Conservation (phyloP, 2,329 filamentous ascomycete species). For the Neonectria ditissima region DNA sequence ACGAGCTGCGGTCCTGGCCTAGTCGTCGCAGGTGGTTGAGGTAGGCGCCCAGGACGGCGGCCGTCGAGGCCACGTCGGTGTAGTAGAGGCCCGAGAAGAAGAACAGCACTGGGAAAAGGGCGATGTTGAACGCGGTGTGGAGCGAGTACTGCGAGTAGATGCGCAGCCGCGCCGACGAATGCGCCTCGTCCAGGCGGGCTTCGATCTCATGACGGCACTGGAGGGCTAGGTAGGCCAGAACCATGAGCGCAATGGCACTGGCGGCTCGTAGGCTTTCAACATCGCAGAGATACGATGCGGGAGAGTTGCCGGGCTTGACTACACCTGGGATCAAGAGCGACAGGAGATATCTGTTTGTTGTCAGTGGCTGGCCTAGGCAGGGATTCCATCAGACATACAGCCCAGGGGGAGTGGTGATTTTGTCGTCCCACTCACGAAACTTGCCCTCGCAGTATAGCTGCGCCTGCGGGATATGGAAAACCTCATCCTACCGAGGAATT, state of each 20-base stretch:
- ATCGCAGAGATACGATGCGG: slow-evolving; percentile 42
- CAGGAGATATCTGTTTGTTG: slow-evolving; percentile 57
- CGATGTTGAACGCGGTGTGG: slow-evolving; percentile 81
- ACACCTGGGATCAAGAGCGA: slow-evolving; percentile 50
- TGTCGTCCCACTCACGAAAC: slow-evolving; percentile 89
- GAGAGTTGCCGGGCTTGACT: slow-evolving; percentile 23
- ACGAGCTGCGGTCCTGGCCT: slow-evolving; percentile 46
- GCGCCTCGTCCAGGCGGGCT: slow-evolving; percentile 50
- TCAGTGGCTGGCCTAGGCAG: slow-evolving; percentile 15
- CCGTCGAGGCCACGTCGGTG: slow-evolving; percentile 87
- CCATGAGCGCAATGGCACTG: slow-evolving; percentile 56
- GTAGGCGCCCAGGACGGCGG: slow-evolving; percentile 79
- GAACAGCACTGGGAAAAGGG: slow-evolving; percentile 89
- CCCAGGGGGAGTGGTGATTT: slow-evolving; percentile 96
- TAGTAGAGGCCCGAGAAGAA: slow-evolving; percentile 98
- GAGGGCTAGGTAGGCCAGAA: slow-evolving; percentile 60
- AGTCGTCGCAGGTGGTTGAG: slow-evolving; percentile 64
- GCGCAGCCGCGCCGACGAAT: slow-evolving; percentile 29
- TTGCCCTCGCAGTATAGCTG: slow-evolving; percentile 84
- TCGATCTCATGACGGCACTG: slow-evolving; percentile 67
- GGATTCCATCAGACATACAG: slow-evolving; percentile 64
- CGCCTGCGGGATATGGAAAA: slow-evolving; percentile 92
- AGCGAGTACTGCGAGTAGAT: slow-evolving; percentile 56
- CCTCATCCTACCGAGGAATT: slow-evolving; percentile 73
- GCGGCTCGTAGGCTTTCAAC: slow-evolving; percentile 58